Evolutionary conservation across 2,329 filamentous ascomycete genomes (phyloP).

Genomic region (Myriosclerotinia curreyana): DNA sequence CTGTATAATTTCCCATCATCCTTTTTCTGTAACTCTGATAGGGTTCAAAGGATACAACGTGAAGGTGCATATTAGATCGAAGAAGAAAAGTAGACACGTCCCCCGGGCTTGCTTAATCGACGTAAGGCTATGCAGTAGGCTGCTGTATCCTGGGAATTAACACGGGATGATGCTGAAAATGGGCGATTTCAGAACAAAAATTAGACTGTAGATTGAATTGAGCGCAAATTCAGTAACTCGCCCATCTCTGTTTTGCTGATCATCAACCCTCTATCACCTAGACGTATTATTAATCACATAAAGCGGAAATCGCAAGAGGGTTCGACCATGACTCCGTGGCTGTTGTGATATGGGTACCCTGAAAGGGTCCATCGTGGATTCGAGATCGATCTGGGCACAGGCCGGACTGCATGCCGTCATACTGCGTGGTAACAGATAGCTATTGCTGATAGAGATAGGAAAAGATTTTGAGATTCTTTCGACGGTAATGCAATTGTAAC

Average conservation of each 20-base stretch:
- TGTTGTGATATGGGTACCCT: not conserved
- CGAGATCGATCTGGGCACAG: not conserved
- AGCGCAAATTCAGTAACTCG: not conserved
- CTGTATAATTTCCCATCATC: not conserved
- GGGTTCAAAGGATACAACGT: not conserved
- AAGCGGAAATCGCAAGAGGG: not conserved
- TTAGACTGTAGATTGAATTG: too few species aligned
- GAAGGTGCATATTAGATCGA: not conserved
- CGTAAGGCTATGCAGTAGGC: not conserved
- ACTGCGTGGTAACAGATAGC: not conserved
- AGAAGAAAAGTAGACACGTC: not conserved
- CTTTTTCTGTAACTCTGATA: not conserved
- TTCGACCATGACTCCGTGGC: not conserved
- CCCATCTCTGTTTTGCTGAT: not conserved
- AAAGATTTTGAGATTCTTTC: too few species aligned
- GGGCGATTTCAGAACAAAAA: not conserved
- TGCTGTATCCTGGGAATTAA: not conserved
- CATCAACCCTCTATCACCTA: not conserved
- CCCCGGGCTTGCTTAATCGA: too few species aligned
- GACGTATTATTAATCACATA: not conserved
- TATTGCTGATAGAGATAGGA: not conserved
- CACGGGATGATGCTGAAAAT: not conserved
- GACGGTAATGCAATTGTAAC: not conserved
- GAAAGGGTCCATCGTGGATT: not conserved
- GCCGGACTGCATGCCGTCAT: not conserved